Evolutionary conservation across 2,329 filamentous ascomycete species (phyloP).

Genomic region (Aspergillus transmontanensis): DNA sequence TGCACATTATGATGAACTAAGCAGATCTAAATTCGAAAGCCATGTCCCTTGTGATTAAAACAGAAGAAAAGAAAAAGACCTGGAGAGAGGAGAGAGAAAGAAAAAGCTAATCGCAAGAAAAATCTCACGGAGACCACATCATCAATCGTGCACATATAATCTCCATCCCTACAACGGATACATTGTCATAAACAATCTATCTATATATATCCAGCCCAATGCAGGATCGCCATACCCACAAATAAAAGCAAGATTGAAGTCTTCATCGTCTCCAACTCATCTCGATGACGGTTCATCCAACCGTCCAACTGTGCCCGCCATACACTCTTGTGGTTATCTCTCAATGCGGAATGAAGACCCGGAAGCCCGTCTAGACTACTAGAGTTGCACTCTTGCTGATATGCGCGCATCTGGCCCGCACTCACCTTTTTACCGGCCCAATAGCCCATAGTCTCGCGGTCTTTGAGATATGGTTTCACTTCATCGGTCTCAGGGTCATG

Average conservation of each 20-base stretch:
- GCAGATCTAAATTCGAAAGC: background rate
- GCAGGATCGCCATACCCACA: slow-evolving; percentile 22
- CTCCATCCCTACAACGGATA: background rate
- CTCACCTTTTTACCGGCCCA: slow-evolving; percentile 55
- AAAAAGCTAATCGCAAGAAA: too few relatives aligned
- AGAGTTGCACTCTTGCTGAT: slow-evolving; percentile 60
- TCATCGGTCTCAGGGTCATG: slow-evolving; percentile 34
- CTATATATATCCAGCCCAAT: slow-evolving; percentile 19
- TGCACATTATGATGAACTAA: too few relatives aligned
- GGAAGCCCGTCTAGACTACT: slow-evolving; percentile 62
- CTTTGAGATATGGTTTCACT: slow-evolving; percentile 45
- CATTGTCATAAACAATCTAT: background rate
- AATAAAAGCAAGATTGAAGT: slow-evolving; percentile 22
- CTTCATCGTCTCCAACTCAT: slow-evolving; percentile 25
- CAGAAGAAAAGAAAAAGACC: too few relatives aligned
- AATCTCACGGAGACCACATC: too few relatives aligned
- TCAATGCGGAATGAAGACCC: slow-evolving; percentile 57
- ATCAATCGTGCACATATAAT: background rate
- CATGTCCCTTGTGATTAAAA: background rate
- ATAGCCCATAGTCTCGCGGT: slow-evolving; percentile 59
- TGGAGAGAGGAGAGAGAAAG: too few relatives aligned
- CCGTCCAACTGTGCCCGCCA: slow-evolving; percentile 44
- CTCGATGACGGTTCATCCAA: slow-evolving; percentile 20
- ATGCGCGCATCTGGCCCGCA: slow-evolving; percentile 55
- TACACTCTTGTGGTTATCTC: slow-evolving; percentile 52